Base-by-base conservation (phyloP, 345 rosid species). In the Anastatica hierochuntica region DNA sequence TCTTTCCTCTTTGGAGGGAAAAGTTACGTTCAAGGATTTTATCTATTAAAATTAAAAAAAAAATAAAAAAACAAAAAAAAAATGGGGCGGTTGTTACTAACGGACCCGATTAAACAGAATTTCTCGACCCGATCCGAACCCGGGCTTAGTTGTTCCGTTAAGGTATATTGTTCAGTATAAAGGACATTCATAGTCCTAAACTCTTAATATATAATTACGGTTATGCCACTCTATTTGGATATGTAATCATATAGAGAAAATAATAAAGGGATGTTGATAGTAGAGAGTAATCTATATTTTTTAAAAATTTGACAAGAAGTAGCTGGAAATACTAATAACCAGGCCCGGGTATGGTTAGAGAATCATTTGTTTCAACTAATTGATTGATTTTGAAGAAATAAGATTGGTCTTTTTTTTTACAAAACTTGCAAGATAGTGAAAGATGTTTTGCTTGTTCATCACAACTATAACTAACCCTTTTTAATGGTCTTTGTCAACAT, bases 331-430 rank as follows among this genome's bases (percentile, higher is more conserved):
- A 66, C 41, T 50, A 45, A 51, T 58, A 26, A 36, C 53, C 43
- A 52, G 71, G 66, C 45, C 66, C 65, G 15, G 43, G 38, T 59
- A 34, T 59, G 45, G 71, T 66, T 66, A 66, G 56, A 13, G 65
- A 53, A 66, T 66, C 71, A 66, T 66, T 66, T 66, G 66, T 49
- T 50, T 66, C 66, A 59, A 58, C 71, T 59, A 66, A 66, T 66
- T 66, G 56, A 66, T 66, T 66, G 60, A 38, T 39, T 66, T 53
- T 59, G 4, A 66, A 66, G 71, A 30, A 65, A 29, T 43, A 37
- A 50, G 10, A 57, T 58, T 66, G 60, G 64, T 58, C 70, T n/a
- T n/a, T n/a, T 29, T 53, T 44, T 29, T 39, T 12, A 54, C 55
- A 39, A 63, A 46, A 34, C 53, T 52, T 53, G 53, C 18, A 63